Conservation (phyloP, 2,329 filamentous ascomycete genomes). For the Pseudogymnoascus sp. region DNA sequence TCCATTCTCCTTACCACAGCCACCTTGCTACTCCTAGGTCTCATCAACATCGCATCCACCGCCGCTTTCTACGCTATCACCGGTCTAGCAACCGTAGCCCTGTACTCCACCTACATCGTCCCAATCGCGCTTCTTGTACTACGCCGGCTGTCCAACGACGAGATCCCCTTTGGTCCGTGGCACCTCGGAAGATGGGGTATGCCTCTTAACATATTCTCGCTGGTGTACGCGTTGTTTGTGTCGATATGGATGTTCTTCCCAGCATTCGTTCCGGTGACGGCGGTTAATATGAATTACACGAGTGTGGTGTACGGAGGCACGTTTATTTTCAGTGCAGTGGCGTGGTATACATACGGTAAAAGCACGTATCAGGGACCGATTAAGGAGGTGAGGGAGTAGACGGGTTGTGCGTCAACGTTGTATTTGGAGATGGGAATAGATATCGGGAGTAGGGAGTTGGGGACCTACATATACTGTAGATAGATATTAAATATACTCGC, state of each 20-base stretch:
- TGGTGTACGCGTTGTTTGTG: constrained; percentile 33
- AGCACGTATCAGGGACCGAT: constrained; percentile 1
- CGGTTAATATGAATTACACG: constrained; percentile 10
- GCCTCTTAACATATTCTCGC: constrained; percentile 15
- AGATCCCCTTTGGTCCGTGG: constrained; percentile 20
- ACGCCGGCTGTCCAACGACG: constrained; percentile 29
- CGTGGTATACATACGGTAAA: constrained; percentile 1
- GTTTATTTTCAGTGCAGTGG: not conserved
- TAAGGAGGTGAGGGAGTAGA: constrained; percentile 5
- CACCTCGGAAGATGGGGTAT: constrained; percentile 20
- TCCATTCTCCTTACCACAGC: constrained; percentile 25
- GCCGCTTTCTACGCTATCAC: constrained; percentile 40
- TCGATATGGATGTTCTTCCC: constrained; percentile 37
- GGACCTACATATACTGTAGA: not conserved
- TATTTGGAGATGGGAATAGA: not conserved
- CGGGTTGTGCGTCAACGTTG: not conserved
- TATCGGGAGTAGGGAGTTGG: not conserved
- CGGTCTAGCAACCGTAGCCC: constrained; percentile 35
- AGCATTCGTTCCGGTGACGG: not conserved
- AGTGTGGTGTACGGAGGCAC: constrained; percentile 6
- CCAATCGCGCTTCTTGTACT: constrained; percentile 35
- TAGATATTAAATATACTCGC: constrained; percentile 5
- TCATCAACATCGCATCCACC: constrained; percentile 36
- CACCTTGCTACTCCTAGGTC: constrained; percentile 28
- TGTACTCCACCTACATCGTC: constrained; percentile 39